phyloP scores from a whole-genome alignment of 1,139 yeast species.

The Scheffersomyces quercinus region DNA sequence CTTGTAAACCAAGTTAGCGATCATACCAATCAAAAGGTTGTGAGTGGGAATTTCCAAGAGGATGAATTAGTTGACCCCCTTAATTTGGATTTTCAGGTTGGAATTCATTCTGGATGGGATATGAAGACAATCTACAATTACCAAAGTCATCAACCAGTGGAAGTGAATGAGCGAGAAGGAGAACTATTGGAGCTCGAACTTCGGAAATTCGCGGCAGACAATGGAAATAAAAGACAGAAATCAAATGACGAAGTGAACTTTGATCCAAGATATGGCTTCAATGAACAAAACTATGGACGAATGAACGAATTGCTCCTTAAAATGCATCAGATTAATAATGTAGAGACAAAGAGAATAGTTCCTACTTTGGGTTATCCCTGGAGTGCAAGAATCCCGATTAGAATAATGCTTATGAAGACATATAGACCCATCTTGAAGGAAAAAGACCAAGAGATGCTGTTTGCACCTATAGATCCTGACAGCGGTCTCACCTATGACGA shows the following conservation, averaged over 20 bases:
- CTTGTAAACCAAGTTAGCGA: constrained; percentile 84
- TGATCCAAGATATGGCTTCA: constrained; percentile 11
- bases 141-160: constrained; percentile 8
- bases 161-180: constrained; percentile 1
- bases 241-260: constrained; percentile 1
- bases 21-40: constrained; percentile 8
- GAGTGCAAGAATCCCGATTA: constrained; percentile 32
- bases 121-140: constrained; percentile 26
- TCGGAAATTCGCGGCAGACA: background rate
- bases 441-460: constrained; percentile 3
- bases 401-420: constrained; percentile 35
- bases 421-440: constrained; percentile 27
- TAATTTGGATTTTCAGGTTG: constrained; percentile 66
- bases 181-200: constrained; percentile 3
- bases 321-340: constrained; percentile 11
- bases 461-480: constrained; percentile 8
- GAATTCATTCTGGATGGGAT: constrained; percentile 80
- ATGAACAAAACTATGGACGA: constrained; percentile 6
- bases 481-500: constrained; percentile 15
- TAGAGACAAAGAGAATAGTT: constrained; percentile 24
- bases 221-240: constrained; percentile 8
- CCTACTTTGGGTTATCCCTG: constrained; percentile 47
- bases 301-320: constrained; percentile 11
- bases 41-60: constrained; percentile 11
- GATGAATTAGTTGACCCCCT: constrained; percentile 31